phyloP scores from a whole-genome alignment of 345 rosid genomes.

The Litchi chinensis region DNA sequence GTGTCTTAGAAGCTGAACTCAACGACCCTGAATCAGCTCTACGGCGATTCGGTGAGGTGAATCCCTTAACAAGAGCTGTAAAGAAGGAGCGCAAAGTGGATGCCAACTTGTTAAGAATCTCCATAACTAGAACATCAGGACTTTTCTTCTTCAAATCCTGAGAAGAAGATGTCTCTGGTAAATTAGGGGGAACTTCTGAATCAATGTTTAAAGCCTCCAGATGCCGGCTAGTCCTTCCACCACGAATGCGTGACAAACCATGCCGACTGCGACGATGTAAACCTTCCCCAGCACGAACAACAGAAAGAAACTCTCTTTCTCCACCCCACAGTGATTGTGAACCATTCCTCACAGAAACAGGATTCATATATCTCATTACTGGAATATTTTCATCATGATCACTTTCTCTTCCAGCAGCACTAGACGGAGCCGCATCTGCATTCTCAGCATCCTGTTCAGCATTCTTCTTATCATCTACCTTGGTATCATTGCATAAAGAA shows the following conservation, averaged over 20 bases:
- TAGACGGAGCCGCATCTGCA: slow-evolving; percentile 59
- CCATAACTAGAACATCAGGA: slow-evolving; percentile 67
- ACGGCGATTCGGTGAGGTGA: slow-evolving; percentile 87
- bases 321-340: slow-evolving; percentile 80
- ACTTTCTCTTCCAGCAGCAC: slow-evolving; percentile 76
- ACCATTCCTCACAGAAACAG: slow-evolving; percentile 71
- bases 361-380: slow-evolving; percentile 72
- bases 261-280: slow-evolving; percentile 82
- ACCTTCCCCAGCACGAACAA: slow-evolving; percentile 77
- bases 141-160: slow-evolving; percentile 77
- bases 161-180: slow-evolving; percentile 58
- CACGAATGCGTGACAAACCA: slow-evolving; percentile 80
- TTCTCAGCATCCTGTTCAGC: slow-evolving; percentile 59
- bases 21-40: slow-evolving; percentile 75
- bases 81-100: slow-evolving; percentile 73
- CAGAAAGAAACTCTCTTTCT: slow-evolving; percentile 79
- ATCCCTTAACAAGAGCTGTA: slow-evolving; percentile 87
- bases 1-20: slow-evolving; percentile 81
- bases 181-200: slow-evolving; percentile 56
- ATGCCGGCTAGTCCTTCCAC: slow-evolving; percentile 87
- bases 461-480: slow-evolving; percentile 66
- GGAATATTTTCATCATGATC: slow-evolving; percentile 76
- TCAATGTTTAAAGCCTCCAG: slow-evolving; percentile 73
- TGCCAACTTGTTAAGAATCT: slow-evolving; percentile 74
- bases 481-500: slow-evolving; percentile 68